Evolutionary conservation across 2,329 filamentous ascomycete genomes (phyloP).

Genomic region (Sarocladiaceae sp.): DNA sequence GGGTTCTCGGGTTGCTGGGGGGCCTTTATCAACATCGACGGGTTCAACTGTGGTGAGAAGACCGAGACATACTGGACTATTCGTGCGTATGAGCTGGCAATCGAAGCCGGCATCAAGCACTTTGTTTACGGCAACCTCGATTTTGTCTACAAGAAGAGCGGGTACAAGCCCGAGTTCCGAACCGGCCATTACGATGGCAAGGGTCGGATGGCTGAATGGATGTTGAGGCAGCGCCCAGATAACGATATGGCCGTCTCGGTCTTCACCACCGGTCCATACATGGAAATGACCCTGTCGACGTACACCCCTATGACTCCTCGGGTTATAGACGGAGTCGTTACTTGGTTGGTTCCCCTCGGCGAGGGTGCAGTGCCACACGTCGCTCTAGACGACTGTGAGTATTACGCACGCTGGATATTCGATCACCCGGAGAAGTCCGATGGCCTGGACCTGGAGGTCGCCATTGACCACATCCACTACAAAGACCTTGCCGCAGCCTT

Average conservation of each 20-base stretch:
- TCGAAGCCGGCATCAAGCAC: conserved; percentile 15
- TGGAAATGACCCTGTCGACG: conserved; percentile 16
- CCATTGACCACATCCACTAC: conserved; percentile 19
- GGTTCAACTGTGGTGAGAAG: conserved; percentile 21
- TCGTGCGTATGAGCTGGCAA: conserved; percentile 18
- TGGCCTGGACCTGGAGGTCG: conserved; percentile 20
- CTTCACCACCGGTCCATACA: conserved; percentile 19
- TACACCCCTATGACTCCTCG: conserved; percentile 14
- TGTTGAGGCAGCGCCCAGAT: conserved; percentile 10
- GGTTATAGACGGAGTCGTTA: neutral
- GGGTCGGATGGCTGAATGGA: conserved; percentile 16
- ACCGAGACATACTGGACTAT: conserved; percentile 19
- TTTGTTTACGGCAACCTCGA: conserved; percentile 16
- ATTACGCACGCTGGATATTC: conserved; percentile 21
- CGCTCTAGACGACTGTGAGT: conserved; percentile 19
- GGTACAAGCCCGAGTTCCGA: conserved; percentile 13
- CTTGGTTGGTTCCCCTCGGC: neutral
- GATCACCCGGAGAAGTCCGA: conserved; percentile 17
- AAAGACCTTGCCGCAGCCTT: conserved; percentile 12
- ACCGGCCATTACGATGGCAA: conserved; percentile 19
- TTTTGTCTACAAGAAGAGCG: conserved; percentile 12
- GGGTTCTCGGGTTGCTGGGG: conserved; percentile 16
- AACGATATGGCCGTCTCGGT: conserved; percentile 17
- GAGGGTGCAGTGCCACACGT: conserved; percentile 15
- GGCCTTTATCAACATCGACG: conserved; percentile 19